Evolutionary conservation across 139 green algal genomes (phyloP), one percentile per base, ranked within the genome.

Genomic region (Limnomonas spitsbergensis): DNA sequence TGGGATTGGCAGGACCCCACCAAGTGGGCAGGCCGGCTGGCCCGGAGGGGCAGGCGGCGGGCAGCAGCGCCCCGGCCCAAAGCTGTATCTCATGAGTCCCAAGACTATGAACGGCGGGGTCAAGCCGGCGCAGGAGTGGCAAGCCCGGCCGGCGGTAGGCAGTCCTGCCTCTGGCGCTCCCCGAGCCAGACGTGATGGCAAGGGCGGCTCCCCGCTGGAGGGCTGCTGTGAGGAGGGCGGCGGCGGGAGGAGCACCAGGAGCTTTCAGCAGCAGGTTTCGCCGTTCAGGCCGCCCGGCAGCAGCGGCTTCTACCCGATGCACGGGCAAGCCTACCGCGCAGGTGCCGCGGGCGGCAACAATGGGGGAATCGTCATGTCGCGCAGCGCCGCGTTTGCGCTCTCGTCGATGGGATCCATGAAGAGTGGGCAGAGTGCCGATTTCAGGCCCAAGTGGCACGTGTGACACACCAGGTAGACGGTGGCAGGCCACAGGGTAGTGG

Each of bases 331-430:
- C 14, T 20, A 61, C 47, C 20, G 47, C 14, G 47, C 47, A 61
- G 47, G 14, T 61, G 47, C 14, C 47, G 14, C 14, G 47, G 14
- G 20, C 47, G 47, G 47, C 47, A 29, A 20, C 14, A 29, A 61
- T 61, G 47, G 47, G 20, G 47, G 47, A 20, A 20, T 14, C 47
- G 47, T 61, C 47, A 61, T 61, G 47, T 61, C 47, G 47, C 14
- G 47, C 14, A 61, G 47, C 47, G 47, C 47, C 14, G 47, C 47
- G 14, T 61, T 61, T 61, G 47, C 47, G 14, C 47, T 61, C 20
- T 61, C 47, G 14, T 61, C 47, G 20, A 61, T 61, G 47, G 47
- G 47, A 29, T 61, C 47, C 47, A 61, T 61, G 47, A 61, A 61
- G 47, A 61, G 20, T 61, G 47, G 14, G 47, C 14, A 61, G 47